phyloP scores from a whole-genome alignment of 2,329 filamentous ascomycete genomes.

The Fonsecaea pedrosoi region DNA sequence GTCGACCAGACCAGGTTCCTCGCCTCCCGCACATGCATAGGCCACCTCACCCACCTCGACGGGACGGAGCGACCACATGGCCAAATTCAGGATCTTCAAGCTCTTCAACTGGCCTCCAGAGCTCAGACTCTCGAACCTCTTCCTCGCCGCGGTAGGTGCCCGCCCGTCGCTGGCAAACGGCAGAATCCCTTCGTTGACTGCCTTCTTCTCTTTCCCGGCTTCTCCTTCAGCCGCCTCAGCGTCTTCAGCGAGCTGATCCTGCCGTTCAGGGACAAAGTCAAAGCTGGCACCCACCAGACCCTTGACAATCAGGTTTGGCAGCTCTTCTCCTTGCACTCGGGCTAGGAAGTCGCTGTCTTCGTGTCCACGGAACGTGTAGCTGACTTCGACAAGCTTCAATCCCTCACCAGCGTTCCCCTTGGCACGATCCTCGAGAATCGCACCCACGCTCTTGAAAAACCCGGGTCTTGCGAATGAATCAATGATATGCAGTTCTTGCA shows the following conservation, averaged over 20 bases:
- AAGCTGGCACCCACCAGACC: slow-evolving; percentile 33
- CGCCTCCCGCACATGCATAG: slow-evolving; percentile 29
- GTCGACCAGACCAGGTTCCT: slow-evolving; percentile 26
- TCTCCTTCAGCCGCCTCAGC: slow-evolving; percentile 3
- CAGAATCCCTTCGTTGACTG: slow-evolving; percentile 32
- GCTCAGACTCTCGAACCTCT: slow-evolving; percentile 31
- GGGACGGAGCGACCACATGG: slow-evolving; percentile 33
- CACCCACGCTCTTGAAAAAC: slow-evolving; percentile 48
- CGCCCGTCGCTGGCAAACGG: slow-evolving; percentile 37
- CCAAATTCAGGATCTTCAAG: slow-evolving; percentile 36
- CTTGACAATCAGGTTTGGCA: slow-evolving; percentile 27
- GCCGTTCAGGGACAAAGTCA: slow-evolving; percentile 30
- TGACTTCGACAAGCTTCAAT: slow-evolving; percentile 55
- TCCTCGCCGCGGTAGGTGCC: slow-evolving; percentile 31
- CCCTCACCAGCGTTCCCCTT: slow-evolving; percentile 31
- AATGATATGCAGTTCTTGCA: slow-evolving; percentile 55
- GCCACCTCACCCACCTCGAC: slow-evolving; percentile 34
- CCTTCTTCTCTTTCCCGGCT: slow-evolving; percentile 24
- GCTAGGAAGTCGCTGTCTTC: slow-evolving; percentile 52
- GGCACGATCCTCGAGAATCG: slow-evolving; percentile 36
- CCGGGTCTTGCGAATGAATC: slow-evolving; percentile 54
- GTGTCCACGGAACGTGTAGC: slow-evolving; percentile 55
- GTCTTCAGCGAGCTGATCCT: slow-evolving; percentile 23
- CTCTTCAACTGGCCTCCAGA: slow-evolving; percentile 16
- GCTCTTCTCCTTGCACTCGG: slow-evolving; percentile 45